Evolutionary conservation across 2,329 filamentous ascomycete genomes (phyloP).

Genomic region (Colletotrichum eremochloae): DNA sequence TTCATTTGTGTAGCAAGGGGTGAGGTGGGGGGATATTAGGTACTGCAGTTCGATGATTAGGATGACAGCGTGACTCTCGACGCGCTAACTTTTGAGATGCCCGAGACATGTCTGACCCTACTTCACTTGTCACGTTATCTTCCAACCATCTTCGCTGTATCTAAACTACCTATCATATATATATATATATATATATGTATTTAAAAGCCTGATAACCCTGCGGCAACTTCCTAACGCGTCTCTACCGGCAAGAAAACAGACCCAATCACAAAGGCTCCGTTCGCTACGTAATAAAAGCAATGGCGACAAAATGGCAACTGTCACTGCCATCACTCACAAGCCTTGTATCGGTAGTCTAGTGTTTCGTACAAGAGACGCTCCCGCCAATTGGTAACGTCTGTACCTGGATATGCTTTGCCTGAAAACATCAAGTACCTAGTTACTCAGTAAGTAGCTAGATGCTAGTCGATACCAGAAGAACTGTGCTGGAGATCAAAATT

Average conservation of each 20-base stretch:
- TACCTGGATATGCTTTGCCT: neutral
- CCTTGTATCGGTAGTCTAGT: neutral
- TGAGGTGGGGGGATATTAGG: neutral
- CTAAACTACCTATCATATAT: too few species aligned
- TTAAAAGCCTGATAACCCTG: neutral
- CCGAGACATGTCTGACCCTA: neutral
- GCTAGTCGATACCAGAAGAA: neutral
- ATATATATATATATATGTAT: too few species aligned
- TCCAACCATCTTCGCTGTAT: neutral
- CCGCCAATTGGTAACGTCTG: neutral
- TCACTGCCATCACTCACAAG: neutral
- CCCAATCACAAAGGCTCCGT: constrained; percentile 8
- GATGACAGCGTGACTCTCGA: neutral
- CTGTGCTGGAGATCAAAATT: neutral
- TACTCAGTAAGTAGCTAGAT: neutral
- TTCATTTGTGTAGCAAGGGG: too few species aligned
- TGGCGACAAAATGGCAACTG: neutral
- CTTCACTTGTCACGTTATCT: neutral
- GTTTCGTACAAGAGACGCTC: neutral
- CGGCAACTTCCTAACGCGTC: constrained; percentile 25
- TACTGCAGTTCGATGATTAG: neutral
- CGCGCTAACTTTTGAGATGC: neutral
- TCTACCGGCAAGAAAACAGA: neutral
- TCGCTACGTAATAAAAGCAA: neutral
- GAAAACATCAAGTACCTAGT: neutral